A percentile compares a stretch with the other conserved stretches of the same genome.
phyloP scores from a whole-genome alignment of 139 green algal species.

The Chlamydomonas schloesseri region DNA sequence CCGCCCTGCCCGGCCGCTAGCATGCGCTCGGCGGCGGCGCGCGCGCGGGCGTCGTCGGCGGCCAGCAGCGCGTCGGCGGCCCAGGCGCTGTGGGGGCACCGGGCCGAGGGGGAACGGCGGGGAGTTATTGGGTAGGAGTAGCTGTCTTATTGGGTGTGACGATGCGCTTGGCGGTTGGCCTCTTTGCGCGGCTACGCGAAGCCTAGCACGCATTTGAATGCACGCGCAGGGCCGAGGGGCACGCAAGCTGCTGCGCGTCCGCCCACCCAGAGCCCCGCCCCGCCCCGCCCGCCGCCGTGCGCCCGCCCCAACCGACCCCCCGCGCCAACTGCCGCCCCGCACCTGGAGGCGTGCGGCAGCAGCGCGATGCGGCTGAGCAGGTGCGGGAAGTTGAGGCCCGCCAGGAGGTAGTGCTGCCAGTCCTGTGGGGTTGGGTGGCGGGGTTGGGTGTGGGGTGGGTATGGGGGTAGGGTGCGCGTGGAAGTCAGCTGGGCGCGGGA shows the following conservation, averaged over 20 bases:
- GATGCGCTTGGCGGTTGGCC: too few species aligned
- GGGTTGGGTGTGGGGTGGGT: neutral
- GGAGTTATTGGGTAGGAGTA: too few species aligned
- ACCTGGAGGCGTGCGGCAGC: conserved; percentile 41
- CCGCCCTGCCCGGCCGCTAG: conserved; percentile 1
- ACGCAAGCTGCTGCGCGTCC: too few species aligned
- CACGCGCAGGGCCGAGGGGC: too few species aligned
- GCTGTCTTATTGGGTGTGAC: too few species aligned
- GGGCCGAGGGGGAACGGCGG: neutral
- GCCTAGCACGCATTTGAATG: too few species aligned
- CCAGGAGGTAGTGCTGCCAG: conserved; percentile 70
- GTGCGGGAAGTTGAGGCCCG: conserved; percentile 54
- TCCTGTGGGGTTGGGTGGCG: conserved; percentile 21
- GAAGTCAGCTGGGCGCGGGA: too few species aligned
- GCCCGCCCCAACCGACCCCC: neutral
- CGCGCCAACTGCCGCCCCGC: neutral
- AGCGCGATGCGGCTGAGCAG: conserved; percentile 57
- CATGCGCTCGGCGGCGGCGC: conserved; percentile 59
- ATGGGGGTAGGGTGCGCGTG: too few species aligned
- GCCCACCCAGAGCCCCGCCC: too few species aligned
- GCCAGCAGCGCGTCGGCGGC: conserved; percentile 59
- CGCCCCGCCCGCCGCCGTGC: neutral
- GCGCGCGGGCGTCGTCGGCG: conserved; percentile 60
- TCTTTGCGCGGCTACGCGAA: too few species aligned
- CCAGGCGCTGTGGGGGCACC: conserved; percentile 43